A percentile compares a stretch with the other conserved stretches of the same genome.
These are phyloP conservation scores for Aspergillus homomorphus DNA, from an alignment of 495 filamentous ascomycete species.

Conservation along the genomic window DNA sequence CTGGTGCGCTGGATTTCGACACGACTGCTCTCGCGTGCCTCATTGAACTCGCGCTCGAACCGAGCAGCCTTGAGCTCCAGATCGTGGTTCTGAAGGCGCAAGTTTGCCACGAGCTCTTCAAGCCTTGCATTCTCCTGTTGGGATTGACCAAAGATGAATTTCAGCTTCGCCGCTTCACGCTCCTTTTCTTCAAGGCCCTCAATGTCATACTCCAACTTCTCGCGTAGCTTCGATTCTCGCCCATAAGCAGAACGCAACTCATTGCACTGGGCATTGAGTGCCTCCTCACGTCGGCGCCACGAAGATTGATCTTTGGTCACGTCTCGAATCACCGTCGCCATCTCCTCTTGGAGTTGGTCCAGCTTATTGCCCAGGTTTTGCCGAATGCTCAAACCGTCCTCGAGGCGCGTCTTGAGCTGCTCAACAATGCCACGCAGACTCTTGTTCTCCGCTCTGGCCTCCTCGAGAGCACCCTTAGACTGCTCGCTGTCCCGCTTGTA, in stretches of 20 bases:
- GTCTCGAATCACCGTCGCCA: slow-evolving; percentile 71
- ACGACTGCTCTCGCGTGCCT: slow-evolving; percentile 71
- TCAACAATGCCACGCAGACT: slow-evolving; percentile 63
- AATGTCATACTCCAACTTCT: slow-evolving; percentile 78
- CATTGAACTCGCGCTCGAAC: slow-evolving; percentile 78
- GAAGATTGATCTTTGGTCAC: slow-evolving; percentile 76
- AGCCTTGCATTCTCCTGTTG: slow-evolving; percentile 57
- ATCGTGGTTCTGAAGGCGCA: slow-evolving; percentile 67
- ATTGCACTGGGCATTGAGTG: slow-evolving; percentile 70
- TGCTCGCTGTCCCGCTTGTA: slow-evolving; percentile 49
- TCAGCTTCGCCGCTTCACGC: slow-evolving; percentile 59
- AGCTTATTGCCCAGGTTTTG: slow-evolving; percentile 78
- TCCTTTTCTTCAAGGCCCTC: slow-evolving; percentile 72
- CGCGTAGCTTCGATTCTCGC: slow-evolving; percentile 70
- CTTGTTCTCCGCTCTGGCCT: slow-evolving; percentile 53
- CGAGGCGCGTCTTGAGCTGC: slow-evolving; percentile 67
- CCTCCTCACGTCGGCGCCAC: slow-evolving; percentile 69
- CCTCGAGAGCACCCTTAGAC: slow-evolving; percentile 50
- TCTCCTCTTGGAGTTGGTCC: slow-evolving; percentile 76
- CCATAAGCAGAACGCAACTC: slow-evolving; percentile 74
- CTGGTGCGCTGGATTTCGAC: slow-evolving; percentile 76
- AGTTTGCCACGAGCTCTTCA: slow-evolving; percentile 58
- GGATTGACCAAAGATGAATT: slow-evolving; percentile 53
- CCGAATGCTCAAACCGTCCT: slow-evolving; percentile 77
- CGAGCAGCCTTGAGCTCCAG: slow-evolving; percentile 58